Base-by-base conservation (phyloP, 1,284 basidiomycete species). In the Cryptococcus sp. region DNA sequence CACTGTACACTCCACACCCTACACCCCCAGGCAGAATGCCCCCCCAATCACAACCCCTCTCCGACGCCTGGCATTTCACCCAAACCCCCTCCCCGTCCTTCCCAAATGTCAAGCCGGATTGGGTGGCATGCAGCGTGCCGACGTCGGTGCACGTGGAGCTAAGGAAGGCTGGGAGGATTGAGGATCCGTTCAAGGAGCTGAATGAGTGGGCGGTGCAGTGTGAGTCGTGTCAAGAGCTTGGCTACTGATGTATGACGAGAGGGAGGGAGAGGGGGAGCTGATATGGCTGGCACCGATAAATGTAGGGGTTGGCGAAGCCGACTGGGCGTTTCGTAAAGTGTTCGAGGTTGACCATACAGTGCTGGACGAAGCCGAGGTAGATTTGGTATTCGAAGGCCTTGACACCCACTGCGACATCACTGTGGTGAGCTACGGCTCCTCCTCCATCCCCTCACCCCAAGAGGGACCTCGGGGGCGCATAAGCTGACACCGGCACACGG, bases 131-230 rank as follows among this genome's bases (percentile, higher is more conserved):
- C 56, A 23, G 57, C 24, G 33, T 92, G 64, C 89, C 91, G 12
- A 92, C 89, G 0, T 85, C 84, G 2, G 86, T 92, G 9, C 91
- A 94, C 63, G 88, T 88, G 53, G 91, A 94, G 71, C 82, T 95
- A 28, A 74, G 89, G 67, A 84, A 82, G 63, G 71, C 81, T 37
- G 82, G 84, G 62, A 85, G 73, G 65, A 92, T 94, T 35, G 85
- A 87, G 33, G 88, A 95, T 76, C 89, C 90, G 35, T 88, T 87
- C 72, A 72, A 78, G 64, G 86, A 85, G 11, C 77, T 90, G 55
- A 82, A 87, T 59, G 91, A 95, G 73, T 91, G 87, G 85, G 86
- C 89, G 64, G 87, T 91, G 11, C 91, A 94, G 78, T 93, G 91
- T 86, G 64, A 70, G 76, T 65, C n/a, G 52, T 7, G 5, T 18